Percentiles rank a stretch among this genome's conserved stretches.
These are phyloP conservation scores for Zygnema cylindricum DNA, from an alignment of 139 green algal genomes.

Conservation along the genomic window DNA sequence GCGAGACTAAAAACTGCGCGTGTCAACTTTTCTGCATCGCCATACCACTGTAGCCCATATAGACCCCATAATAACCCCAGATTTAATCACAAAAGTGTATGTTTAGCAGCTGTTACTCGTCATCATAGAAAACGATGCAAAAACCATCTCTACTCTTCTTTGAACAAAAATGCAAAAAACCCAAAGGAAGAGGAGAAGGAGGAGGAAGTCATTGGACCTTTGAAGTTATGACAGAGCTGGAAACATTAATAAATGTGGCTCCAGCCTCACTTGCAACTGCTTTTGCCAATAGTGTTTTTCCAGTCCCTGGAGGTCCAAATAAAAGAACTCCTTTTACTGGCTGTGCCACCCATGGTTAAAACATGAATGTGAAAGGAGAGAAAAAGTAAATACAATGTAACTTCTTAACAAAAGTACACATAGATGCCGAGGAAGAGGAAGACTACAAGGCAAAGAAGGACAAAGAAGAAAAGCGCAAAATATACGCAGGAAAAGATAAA, in stretches of 20 bases:
- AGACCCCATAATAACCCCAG: not conserved
- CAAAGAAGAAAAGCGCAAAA: too few species aligned
- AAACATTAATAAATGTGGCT: constrained; percentile 76
- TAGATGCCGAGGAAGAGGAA: too few species aligned
- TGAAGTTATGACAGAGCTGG: constrained; percentile 66
- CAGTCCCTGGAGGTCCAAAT: constrained; percentile 58
- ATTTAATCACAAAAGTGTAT: too few species aligned
- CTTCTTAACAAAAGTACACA: too few species aligned
- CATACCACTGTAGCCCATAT: constrained; percentile 53
- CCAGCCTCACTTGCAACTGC: constrained; percentile 59
- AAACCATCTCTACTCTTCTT: not conserved
- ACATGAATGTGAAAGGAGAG: not conserved
- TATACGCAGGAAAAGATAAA: too few species aligned
- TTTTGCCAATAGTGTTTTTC: constrained; percentile 63
- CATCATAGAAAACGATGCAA: not conserved
- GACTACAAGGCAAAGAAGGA: too few species aligned
- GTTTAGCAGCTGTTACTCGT: not conserved
- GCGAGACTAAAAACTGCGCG: constrained; percentile 30
- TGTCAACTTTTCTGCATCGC: constrained; percentile 47
- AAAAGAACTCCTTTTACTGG: constrained; percentile 70
- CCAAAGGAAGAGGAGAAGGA: not conserved
- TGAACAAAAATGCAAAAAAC: constrained; percentile 10
- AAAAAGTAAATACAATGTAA: not conserved
- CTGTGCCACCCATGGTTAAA: constrained; percentile 32
- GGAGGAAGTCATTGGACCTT: constrained; percentile 46